phyloP scores from a whole-genome alignment of 2,329 filamentous ascomycete genomes.

The Talaromyces albobiverticillius region DNA sequence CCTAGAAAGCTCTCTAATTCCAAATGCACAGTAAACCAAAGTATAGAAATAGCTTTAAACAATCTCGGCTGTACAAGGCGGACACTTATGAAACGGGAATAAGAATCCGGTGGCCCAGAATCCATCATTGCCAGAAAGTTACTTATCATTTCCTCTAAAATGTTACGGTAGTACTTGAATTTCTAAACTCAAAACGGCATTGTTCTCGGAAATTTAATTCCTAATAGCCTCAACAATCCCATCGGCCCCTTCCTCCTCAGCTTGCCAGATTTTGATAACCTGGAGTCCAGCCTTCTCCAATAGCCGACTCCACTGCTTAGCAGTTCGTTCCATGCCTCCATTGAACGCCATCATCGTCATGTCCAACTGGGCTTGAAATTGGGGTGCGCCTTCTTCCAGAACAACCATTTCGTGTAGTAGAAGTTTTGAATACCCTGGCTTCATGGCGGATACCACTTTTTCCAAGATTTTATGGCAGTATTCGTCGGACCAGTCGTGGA shows the following conservation, averaged over 20 bases:
- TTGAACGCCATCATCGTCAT: constrained; percentile 7
- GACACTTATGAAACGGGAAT: too few species aligned
- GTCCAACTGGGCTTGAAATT: constrained; percentile 4
- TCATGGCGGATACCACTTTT: constrained; percentile 31
- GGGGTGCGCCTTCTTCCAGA: constrained; percentile 30
- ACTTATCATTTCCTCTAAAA: too few species aligned
- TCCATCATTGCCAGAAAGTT: too few species aligned
- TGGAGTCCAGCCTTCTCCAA: constrained; percentile 18
- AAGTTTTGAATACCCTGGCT: constrained; percentile 30
- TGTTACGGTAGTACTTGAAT: too few species aligned
- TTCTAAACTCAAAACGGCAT: too few species aligned
- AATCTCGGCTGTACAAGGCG: too few species aligned
- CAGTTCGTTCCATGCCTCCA: constrained; percentile 5
- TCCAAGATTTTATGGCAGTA: constrained; percentile 19
- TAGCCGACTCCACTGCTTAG: not conserved
- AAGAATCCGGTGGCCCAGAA: too few species aligned
- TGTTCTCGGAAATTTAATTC: not conserved
- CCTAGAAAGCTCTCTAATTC: too few species aligned
- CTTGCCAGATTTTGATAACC: constrained; percentile 23
- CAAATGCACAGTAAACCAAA: too few species aligned
- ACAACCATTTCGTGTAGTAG: constrained; percentile 46
- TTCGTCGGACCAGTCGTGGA: constrained; percentile 25
- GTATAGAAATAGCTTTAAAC: too few species aligned
- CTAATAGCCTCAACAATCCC: not conserved
- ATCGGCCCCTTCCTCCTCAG: constrained; percentile 3